A percentile compares a stretch with the other conserved stretches of the same genome.
Evolutionary conservation across 2,329 filamentous ascomycete genomes (phyloP).

Genomic region (Diaporthe ilicicola): DNA sequence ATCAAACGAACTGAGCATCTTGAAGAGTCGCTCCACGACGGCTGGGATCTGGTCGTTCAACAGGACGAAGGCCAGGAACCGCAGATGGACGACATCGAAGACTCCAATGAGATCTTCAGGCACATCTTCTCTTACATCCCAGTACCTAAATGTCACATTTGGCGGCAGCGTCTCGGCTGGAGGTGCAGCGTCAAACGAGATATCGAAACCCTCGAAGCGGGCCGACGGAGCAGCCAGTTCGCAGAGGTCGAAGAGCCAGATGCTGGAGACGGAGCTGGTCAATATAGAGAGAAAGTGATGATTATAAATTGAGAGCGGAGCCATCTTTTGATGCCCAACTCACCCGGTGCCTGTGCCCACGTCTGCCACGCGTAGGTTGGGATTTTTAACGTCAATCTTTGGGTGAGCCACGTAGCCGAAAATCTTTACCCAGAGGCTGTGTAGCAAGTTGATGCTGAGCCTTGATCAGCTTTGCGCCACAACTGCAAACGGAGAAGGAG

Average conservation of each 20-base stretch:
- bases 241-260: constrained; percentile 25
- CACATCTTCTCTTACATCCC: constrained; percentile 34
- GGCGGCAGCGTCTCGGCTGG: constrained; percentile 32
- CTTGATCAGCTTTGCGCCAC: not conserved
- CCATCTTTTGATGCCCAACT: not conserved
- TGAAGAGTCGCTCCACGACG: not conserved
- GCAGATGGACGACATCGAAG: constrained; percentile 38
- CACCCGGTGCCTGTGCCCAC: constrained; percentile 40
- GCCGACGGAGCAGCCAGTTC: constrained; percentile 26
- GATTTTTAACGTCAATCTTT: constrained; percentile 31
- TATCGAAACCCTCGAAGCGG: constrained; percentile 36
- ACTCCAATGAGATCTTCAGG: constrained; percentile 33
- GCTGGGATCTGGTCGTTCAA: constrained; percentile 30
- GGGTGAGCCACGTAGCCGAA: constrained; percentile 38
- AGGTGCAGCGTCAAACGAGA: constrained; percentile 37
- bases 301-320: fast-evolving
- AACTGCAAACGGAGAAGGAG: no score
- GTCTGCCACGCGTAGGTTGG: constrained; percentile 37
- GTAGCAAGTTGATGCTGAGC: constrained; percentile 35
- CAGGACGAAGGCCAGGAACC: constrained; percentile 36
- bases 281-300: no score
- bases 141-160: constrained; percentile 34
- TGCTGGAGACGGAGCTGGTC: not conserved
- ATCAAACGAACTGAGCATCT: not conserved
- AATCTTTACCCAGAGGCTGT: constrained; percentile 35